Conservation (phyloP, 345 rosid species). For the Leavenworthia alabamica region DNA sequence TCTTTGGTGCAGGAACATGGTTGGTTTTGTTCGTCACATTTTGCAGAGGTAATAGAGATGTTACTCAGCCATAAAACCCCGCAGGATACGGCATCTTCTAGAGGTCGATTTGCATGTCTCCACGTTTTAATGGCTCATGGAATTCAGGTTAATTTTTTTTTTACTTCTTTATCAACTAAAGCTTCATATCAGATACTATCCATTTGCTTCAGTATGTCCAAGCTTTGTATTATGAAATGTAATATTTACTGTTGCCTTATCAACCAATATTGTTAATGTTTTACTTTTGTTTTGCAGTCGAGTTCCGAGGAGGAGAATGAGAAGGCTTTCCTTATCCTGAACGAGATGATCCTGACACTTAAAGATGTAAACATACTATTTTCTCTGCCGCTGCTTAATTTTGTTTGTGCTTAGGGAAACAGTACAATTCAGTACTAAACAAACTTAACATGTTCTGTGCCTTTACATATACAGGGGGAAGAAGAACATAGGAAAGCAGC, state of each 20-base stretch:
- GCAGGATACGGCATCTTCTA: conserved; percentile 42
- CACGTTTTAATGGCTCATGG: conserved; percentile 55
- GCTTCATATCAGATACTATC: not conserved
- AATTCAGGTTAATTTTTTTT: conserved; percentile 47
- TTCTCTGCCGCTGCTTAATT: not conserved
- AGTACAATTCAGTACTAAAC: not conserved
- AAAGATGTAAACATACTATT: conserved; percentile 63
- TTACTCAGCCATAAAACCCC: conserved; percentile 57
- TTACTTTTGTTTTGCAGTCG: conserved; percentile 43
- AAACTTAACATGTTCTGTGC: not conserved
- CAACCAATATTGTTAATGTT: conserved; percentile 11
- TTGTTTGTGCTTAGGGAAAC: conserved; percentile 1
- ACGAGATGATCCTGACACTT: conserved; percentile 74
- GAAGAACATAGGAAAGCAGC: conserved; percentile 80
- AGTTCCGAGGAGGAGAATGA: conserved; percentile 59
- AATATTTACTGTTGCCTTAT: not conserved
- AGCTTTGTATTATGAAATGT: not conserved
- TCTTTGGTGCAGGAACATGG: conserved; percentile 57
- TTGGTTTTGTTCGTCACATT: conserved; percentile 64
- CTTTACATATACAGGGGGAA: conserved; percentile 42
- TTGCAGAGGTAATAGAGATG: conserved; percentile 61
- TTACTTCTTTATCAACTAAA: not conserved
- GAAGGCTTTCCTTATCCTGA: conserved; percentile 76
- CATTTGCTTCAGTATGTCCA: not conserved
- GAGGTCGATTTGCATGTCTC: conserved; percentile 69